Base-by-base conservation (phyloP, 73 alveolate species). In the Stentor coeruleus region DNA sequence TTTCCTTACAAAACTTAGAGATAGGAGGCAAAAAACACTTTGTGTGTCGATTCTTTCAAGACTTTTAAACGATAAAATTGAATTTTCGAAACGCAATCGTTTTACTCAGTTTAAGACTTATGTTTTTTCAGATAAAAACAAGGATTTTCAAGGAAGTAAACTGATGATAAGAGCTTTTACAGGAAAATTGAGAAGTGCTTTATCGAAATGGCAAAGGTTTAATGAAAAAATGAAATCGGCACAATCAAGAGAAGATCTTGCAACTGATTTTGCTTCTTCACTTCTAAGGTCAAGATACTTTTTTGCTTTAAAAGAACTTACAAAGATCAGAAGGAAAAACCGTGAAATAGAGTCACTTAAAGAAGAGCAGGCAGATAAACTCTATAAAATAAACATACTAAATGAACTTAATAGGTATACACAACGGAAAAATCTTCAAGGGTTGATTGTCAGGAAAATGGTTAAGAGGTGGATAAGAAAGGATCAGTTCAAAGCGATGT, bases 191-290 rank as follows among this genome's bases (percentile, higher is more conserved):
- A 57, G 28, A 31, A n/a, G 28, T 2, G 73, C 73, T 31, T 57
- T 57, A 20, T n/a, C 15, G 28, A 57, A 57, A 57, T 57, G 73
- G 73, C 15, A n/a, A 57, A 57, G 73, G 28, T 57, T 57, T 57
- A 57, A n/a, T 57, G 73, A 57, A 20, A 57, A 57, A 57, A 57
- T 57, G 73, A 57, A 31, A 2, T 57, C 28, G 15, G 73, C 15
- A 31, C 73, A 57, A 31, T 37, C 79, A 20, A 26, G 14, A 26
- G 79, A 66, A 26, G 79, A 66, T 33, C 37, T 66, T 37, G n/a
- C 79, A 15, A 26, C 42, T 33, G 79, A 66, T 33, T 66, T 66
- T 31, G 79, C 79, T 26, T 37, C 79, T 66, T 37, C 33, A 28
- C n/a, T 66, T 20, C 79, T 66, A 15, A 66, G 33, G 37, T 37